Evolutionary conservation across 176 grass and related monocot genomes (phyloP), one percentile per base, ranked within the genome.

Genomic region (Triticum urartu): DNA sequence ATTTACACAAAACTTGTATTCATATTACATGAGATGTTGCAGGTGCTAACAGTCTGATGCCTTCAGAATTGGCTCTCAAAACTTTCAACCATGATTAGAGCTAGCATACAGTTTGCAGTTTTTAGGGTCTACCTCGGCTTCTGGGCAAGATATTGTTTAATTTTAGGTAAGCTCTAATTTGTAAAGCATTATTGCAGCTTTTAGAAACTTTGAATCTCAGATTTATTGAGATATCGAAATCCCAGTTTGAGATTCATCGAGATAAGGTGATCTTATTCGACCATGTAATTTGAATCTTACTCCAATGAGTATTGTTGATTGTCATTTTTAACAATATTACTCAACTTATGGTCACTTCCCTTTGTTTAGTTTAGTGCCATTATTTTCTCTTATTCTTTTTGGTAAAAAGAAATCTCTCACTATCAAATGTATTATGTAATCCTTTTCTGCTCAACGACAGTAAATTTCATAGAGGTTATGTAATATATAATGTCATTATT

Each of bases 1-100:
- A 40, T 79, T 38, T 85, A 13, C 14, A 30, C n/a, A 78, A 45
- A 28, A 56, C 18, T 65, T 18, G 12, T 35, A 68, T 54, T 77
- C 38, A 67, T 28, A 67, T 24, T 28, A 11, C n/a, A 56, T 78
- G 21, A 11, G 42, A 45, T 45, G 42, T 45, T 45, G 42, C 35
- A 36, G 5, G 35, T 36, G 35, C 35, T 36, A 5, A 36, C 0
- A 36, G 35, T 36, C 5, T 6, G 3, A 87, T 98, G 90, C 95
- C 95, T 22, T 93, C 95, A 30, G 93, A 98, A 87, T 68, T 98
- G 62, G 95, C 95, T 76, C 86, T 98, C 56, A 98, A 98, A 91
- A 85, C 95, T 45, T 79, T 93, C 78, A 38, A 92, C 91, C 72
- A 98, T 94, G 71, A 98, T 98, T 81, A 95, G 88, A 90, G 91